Base-by-base conservation (phyloP, 1,284 basidiomycete species). In the Cerioporus squamosus region DNA sequence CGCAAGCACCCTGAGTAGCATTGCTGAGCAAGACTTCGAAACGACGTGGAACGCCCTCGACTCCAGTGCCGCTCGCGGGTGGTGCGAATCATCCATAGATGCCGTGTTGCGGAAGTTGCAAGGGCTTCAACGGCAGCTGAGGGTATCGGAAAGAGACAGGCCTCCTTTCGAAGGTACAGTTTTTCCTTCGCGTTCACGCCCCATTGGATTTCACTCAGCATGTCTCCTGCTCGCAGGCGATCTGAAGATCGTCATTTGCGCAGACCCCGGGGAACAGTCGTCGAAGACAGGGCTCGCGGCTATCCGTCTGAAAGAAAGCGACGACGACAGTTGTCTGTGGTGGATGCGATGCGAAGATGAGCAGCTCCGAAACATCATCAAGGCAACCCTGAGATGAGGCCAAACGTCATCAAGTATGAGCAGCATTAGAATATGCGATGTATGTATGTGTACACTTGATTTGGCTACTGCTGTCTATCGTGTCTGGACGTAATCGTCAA, bases 401-500 rank as follows among this genome's bases (percentile, higher is more conserved):
- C 29, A 2, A 7, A 4, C 12, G 26, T 18, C 38, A 3, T 6
- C 23, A 33, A 26, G 36, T 12, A 15, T 44, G n/a, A 17, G 48
- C 52, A 45, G 29, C 45, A 55, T 52, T 54, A 48, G 31, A 44
- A 57, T 57, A 48, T 36, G 62, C 58, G 54, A 49, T 51, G 43
- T 61, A 64, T 55, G 53, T 64, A 64, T 55, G 55, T 64, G 55
- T 64, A 64, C 62, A 64, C 29, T 59, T 64, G 51, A 53, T 55
- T 61, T 51, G 36, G 29, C 49, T 51, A 42, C 62, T 43, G 40
- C 54, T 57, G 54, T 68, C 68, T 71, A 91, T 74, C 90, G 85
- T 64, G 86, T 79, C 74, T 91, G 90, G 62, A 92, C 93, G 69
- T 97, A 97, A 73, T 98, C 97, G 74, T 99, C 97, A 51, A 99